Conservation (phyloP, 345 rosid species). For the Punica granatum region DNA sequence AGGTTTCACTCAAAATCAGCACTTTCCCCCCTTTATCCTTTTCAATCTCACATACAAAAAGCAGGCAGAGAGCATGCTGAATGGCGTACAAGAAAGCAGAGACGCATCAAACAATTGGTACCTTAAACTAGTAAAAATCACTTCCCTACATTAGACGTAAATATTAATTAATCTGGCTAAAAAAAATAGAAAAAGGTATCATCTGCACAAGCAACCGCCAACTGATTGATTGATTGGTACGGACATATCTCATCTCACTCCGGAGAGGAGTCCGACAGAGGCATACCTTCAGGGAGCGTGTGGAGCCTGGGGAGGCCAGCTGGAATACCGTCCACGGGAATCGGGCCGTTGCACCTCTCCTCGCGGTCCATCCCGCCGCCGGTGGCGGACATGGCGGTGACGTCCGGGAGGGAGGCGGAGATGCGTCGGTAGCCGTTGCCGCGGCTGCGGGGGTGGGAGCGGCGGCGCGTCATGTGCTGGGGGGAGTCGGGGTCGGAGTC, state of each 20-base stretch:
- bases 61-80: background rate
- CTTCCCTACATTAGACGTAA: background rate
- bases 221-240: background rate
- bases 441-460: conserved; percentile 34
- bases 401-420: conserved; percentile 79
- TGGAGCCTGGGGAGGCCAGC: conserved; percentile 78
- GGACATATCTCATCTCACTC: background rate
- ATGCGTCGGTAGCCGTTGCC: conserved; percentile 50
- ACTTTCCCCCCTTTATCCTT: background rate
- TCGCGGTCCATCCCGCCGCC: conserved; percentile 43
- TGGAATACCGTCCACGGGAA: conserved; percentile 67
- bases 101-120: background rate
- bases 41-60: background rate
- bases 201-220: background rate
- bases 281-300: conserved; percentile 72
- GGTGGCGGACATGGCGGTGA: conserved; percentile 40
- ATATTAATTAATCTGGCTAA: background rate
- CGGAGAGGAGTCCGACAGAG: conserved; percentile 5
- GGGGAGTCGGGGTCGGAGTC: conserved; percentile 49
- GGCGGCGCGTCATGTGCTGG: conserved; percentile 32
- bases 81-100: background rate
- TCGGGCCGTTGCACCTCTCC: conserved; percentile 60
- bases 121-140: background rate
- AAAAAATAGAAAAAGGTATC: background rate
- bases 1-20: background rate